Evolutionary conservation across 1,284 basidiomycete species (phyloP), one percentile per base, ranked within the genome.

Genomic region (Ustilago cynodontis): DNA sequence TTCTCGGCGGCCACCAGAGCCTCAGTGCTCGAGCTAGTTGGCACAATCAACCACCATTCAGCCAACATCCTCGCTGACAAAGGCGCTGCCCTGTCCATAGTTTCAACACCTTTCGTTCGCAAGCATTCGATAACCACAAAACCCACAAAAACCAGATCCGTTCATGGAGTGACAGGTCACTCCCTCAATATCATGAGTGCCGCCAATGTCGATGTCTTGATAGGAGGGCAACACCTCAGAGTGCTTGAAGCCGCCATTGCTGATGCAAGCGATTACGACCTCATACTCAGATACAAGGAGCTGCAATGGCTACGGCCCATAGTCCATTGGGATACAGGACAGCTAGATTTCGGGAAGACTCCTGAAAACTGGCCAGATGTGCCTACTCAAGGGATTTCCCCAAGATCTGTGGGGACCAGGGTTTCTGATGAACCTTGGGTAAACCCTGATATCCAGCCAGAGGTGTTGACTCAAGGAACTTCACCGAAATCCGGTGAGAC

Each of bases 151-250:
- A 50, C 4, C 11, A 50, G 47, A 50, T 22, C 47, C 7, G 24
- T 50, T 22, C 47, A 50, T 24, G 47, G 47, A 9, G 47, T 50
- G 11, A 50, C 47, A 9, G 47, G 47, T 50, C 47, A 50, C 22
- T 22, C n/a, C n/a, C 24, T 50, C 9, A 10, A 20, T 24, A 50
- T 50, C n/a, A 9, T 10, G 20, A 13, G 22, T 4, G 11, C 6
- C 22, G 47, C n/a, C 22, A 14, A 24, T 4, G 47, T 50, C 22
- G n/a, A 50, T 5, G 22, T 50, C 22, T 4, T 8, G 4, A 24
- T 50, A 6, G 47, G 24, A 13, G 20, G 20, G 24, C 47, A 24
- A 14, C 7, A 22, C n/a, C 47, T 50, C 3, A 22, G 47, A 50
- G 8, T 13, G 24, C 20, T 50, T 6, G 22, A 50, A 22, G 47